phyloP scores from a whole-genome alignment of 331 rosid species.

The Malus hybrid region DNA sequence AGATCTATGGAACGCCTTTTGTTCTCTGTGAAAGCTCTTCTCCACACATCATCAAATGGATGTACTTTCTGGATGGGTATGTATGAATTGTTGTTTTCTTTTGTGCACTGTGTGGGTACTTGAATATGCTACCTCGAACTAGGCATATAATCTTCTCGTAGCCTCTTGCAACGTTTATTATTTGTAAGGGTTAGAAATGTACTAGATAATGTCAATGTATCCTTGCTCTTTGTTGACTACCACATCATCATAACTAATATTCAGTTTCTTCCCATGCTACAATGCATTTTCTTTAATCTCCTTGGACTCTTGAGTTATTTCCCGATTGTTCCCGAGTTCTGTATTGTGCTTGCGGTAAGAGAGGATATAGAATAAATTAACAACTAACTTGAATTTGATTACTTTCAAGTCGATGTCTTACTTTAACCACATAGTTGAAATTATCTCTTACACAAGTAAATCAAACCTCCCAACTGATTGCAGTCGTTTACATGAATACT shows the following conservation, averaged over 20 bases:
- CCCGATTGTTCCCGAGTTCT: no score
- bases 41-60: conserved; percentile 28
- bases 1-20: conserved; percentile 37
- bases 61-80: conserved; percentile 42
- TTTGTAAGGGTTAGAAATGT: no score
- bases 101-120: background rate
- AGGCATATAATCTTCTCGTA: no score
- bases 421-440: background rate
- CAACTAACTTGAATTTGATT: background rate
- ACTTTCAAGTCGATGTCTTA: background rate
- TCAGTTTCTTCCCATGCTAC: background rate
- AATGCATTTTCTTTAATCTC: background rate
- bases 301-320: no score
- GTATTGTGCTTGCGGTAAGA: no score
- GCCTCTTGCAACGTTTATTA: no score
- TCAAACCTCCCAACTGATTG: background rate
- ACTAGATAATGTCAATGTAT: no score
- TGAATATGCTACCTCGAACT: no score
- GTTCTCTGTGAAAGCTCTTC: conserved; percentile 36
- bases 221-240: no score
- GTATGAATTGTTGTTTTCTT: background rate
- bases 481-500: background rate
- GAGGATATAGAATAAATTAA: no score
- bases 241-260: no score
- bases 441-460: background rate